Evolutionary conservation across 805 yeast genomes (phyloP).

Genomic region (Millerozyma acaciae): DNA sequence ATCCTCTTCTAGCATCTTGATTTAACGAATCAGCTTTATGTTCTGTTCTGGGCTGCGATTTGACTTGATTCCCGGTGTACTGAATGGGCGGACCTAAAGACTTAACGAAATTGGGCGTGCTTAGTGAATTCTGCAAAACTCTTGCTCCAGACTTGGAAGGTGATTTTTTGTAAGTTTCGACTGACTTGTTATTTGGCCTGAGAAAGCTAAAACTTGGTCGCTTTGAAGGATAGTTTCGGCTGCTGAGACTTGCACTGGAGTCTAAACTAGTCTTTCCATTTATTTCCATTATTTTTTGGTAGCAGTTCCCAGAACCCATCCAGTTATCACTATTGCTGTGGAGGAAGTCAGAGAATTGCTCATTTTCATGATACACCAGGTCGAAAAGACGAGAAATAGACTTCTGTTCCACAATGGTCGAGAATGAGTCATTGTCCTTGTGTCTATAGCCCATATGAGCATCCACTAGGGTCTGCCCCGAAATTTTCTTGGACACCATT

Average conservation of each 20-base stretch:
- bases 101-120: neutral
- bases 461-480: conserved; percentile 13
- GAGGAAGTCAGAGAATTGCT: conserved; percentile 6
- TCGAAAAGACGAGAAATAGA: too few species aligned
- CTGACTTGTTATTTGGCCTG: neutral
- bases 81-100: too few species aligned
- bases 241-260: too few species aligned
- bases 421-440: neutral
- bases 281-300: conserved; percentile 8
- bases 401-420: too few species aligned
- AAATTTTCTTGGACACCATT: conserved; percentile 10
- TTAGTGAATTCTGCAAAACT: neutral
- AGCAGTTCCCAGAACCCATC: conserved; percentile 17
- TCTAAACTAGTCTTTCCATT: too few species aligned
- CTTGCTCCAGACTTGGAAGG: neutral
- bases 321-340: conserved; percentile 13
- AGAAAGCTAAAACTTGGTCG: conserved; percentile 5
- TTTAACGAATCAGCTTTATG: too few species aligned
- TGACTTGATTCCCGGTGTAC: too few species aligned
- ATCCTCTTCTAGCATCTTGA: too few species aligned
- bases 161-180: too few species aligned
- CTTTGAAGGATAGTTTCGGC: conserved; percentile 2
- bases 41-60: too few species aligned
- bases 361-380: neutral
- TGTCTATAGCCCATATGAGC: neutral